phyloP scores from a whole-genome alignment of 1,139 yeast genomes.

The Ogataea hybrid region DNA sequence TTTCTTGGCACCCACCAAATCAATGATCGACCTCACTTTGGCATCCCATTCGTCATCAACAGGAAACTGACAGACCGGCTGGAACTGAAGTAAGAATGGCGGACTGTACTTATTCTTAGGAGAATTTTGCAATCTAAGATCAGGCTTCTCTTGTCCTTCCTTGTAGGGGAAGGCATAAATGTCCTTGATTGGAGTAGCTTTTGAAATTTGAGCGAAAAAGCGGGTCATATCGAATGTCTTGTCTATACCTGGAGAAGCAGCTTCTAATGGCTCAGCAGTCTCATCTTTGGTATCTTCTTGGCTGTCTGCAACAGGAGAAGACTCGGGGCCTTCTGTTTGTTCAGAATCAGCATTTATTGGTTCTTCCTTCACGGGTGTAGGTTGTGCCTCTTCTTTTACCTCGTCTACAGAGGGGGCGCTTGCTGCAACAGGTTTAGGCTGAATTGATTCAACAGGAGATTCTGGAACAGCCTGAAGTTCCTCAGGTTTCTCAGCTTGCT shows the following conservation, averaged over 20 bases:
- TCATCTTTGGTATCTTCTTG: slow-evolving; percentile 7
- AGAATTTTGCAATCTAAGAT: slow-evolving; percentile 38
- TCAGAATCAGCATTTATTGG: neutral
- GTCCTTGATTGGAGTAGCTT: slow-evolving; percentile 57
- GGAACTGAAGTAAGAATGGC: slow-evolving; percentile 78
- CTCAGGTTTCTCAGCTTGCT: slow-evolving; percentile 2
- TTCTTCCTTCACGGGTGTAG: too few relatives aligned
- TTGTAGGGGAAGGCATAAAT: slow-evolving; percentile 62
- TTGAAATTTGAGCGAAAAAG: slow-evolving; percentile 49
- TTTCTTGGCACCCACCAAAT: slow-evolving; percentile 28
- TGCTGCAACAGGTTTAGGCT: neutral
- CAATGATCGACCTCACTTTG: slow-evolving; percentile 51
- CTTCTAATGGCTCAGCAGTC: slow-evolving; percentile 9
- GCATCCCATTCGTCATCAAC: slow-evolving; percentile 69
- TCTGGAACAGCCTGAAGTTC: slow-evolving; percentile 6
- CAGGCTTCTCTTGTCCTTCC: slow-evolving; percentile 36
- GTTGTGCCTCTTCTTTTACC: too few relatives aligned
- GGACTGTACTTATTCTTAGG: slow-evolving; percentile 73
- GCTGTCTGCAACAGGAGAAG: neutral
- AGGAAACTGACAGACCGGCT: slow-evolving; percentile 52
- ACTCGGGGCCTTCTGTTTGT: neutral
- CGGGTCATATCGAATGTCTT: slow-evolving; percentile 46
- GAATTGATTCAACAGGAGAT: neutral
- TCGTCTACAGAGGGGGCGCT: neutral
- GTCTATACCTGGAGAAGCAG: slow-evolving; percentile 2